Percentiles rank a stretch among this genome's conserved stretches.
Evolutionary conservation across 140 eudicot species (phyloP).

Genomic region (Ambrosia hybrid): DNA sequence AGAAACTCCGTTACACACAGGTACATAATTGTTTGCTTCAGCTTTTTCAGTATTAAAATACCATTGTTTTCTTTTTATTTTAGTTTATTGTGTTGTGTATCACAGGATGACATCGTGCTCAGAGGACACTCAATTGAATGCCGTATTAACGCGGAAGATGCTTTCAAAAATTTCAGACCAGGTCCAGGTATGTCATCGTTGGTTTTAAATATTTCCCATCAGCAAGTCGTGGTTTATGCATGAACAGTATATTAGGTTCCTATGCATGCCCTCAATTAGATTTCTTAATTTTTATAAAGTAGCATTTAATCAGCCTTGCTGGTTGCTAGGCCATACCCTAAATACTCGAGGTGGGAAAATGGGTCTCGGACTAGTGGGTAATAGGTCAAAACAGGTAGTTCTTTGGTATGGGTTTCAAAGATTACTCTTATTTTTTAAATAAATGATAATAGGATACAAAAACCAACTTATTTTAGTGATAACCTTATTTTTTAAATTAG

Average conservation of each 20-base stretch:
- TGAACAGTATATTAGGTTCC: neutral
- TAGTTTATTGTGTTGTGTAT: constrained; percentile 15
- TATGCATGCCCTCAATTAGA: too few species aligned
- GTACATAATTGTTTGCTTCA: constrained; percentile 32
- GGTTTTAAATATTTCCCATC: constrained; percentile 4
- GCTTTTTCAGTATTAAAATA: constrained; percentile 9
- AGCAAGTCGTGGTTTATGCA: neutral
- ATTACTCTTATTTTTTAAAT: too few species aligned
- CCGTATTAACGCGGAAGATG: constrained; percentile 98
- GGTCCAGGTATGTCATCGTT: constrained; percentile 75
- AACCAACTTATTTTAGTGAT: neutral
- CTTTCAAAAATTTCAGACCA: constrained; percentile 96
- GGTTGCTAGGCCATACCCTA: too few species aligned
- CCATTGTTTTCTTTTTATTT: constrained; percentile 9
- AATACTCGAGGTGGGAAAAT: too few species aligned
- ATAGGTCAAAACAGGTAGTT: too few species aligned
- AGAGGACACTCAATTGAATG: constrained; percentile 98
- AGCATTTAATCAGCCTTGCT: too few species aligned
- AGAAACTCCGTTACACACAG: constrained; percentile 87
- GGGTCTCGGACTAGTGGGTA: too few species aligned
- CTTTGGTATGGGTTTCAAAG: too few species aligned
- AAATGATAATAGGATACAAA: neutral
- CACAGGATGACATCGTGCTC: constrained; percentile 92
- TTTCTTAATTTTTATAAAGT: too few species aligned
- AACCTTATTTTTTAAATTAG: neutral